Percentiles rank a stretch among this genome's conserved stretches.
Conservation (phyloP, 805 yeast species). For the Monosporozyma siamensis region DNA sequence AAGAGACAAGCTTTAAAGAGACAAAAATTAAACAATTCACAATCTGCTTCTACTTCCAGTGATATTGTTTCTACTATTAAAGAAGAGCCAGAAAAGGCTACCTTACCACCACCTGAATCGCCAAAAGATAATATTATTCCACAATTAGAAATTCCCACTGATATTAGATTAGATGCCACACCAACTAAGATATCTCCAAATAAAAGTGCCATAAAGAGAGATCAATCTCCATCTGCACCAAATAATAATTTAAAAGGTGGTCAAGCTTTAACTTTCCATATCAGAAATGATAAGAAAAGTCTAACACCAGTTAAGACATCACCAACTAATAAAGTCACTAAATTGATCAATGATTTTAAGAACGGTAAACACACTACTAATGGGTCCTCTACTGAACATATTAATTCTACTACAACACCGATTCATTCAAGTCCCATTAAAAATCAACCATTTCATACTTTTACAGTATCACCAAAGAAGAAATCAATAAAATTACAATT, state of each 20-base stretch:
- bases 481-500: slow-evolving; percentile 10
- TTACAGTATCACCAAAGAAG: slow-evolving; percentile 3
- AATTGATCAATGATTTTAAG: slow-evolving; percentile 21
- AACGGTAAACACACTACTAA: background rate
- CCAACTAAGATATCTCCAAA: slow-evolving; percentile 12
- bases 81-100: too few relatives aligned
- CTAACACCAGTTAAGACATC: slow-evolving; percentile 26
- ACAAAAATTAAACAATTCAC: slow-evolving; percentile 27
- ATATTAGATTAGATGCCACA: slow-evolving; percentile 5
- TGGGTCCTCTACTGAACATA: background rate
- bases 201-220: slow-evolving; percentile 3
- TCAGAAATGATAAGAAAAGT: slow-evolving; percentile 23
- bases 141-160: slow-evolving; percentile 5
- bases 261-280: slow-evolving; percentile 29
- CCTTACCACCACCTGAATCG: background rate
- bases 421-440: background rate
- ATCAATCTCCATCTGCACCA: slow-evolving; percentile 6
- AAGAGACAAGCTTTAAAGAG: slow-evolving; percentile 76
- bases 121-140: slow-evolving; percentile 2
- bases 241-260: slow-evolving; percentile 13
- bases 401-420: background rate
- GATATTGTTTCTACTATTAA: background rate
- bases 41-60: background rate
- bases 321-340: slow-evolving; percentile 28
- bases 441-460: slow-evolving; percentile 2